Conservation (phyloP, 2,329 filamentous ascomycete species). For the Scytalidium lignicola region DNA sequence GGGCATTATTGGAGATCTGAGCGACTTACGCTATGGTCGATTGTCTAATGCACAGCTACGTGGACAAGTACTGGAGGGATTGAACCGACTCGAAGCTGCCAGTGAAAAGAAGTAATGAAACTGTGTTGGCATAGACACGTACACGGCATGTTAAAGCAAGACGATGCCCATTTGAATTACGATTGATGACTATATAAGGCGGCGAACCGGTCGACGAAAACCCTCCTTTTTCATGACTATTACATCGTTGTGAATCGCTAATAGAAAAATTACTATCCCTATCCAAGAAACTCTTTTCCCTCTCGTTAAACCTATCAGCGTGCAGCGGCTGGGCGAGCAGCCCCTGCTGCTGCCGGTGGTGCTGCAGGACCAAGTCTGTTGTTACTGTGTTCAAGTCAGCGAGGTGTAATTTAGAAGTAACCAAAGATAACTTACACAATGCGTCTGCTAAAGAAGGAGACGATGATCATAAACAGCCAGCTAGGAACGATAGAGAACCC, state of each 20-base stretch:
- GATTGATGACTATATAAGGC: slow-evolving; percentile 19
- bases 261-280: neutral
- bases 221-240: neutral
- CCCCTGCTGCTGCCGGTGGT: slow-evolving; percentile 11
- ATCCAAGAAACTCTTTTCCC: neutral
- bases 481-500: slow-evolving; percentile 60
- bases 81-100: slow-evolving; percentile 51
- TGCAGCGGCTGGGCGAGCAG: slow-evolving; percentile 13
- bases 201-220: slow-evolving; percentile 5
- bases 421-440: slow-evolving; percentile 61
- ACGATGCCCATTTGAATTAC: slow-evolving; percentile 24
- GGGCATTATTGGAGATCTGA: slow-evolving; percentile 66
- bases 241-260: neutral
- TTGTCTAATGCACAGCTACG: slow-evolving; percentile 60
- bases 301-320: neutral
- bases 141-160: neutral
- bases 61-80: slow-evolving; percentile 62
- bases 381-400: slow-evolving; percentile 17
- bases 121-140: neutral
- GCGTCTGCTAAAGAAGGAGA: slow-evolving; percentile 67
- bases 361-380: slow-evolving; percentile 10
- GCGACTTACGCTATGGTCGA: slow-evolving; percentile 77
- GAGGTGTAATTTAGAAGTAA: slow-evolving; percentile 13
- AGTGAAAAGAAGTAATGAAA: slow-evolving; percentile 9
- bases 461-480: slow-evolving; percentile 73